Conservation (phyloP, 306 rosid genomes). For the Malus orientalis region DNA sequence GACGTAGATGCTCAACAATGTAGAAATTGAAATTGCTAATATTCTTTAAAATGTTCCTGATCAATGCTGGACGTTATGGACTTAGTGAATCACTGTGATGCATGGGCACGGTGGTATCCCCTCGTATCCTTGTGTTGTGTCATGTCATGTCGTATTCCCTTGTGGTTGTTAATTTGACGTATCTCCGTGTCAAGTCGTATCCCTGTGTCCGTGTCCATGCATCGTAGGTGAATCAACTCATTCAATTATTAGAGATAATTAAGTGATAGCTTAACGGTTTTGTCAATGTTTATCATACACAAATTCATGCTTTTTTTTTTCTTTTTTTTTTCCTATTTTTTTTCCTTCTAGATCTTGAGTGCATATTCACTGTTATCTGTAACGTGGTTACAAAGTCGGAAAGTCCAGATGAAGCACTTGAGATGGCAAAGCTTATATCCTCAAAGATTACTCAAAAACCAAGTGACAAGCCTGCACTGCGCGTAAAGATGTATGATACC, state of each 20-base stretch:
- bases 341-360: slow-evolving; percentile 57
- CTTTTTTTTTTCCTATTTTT: neutral
- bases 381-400: slow-evolving; percentile 68
- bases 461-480: slow-evolving; percentile 67
- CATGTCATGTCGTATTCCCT: no score
- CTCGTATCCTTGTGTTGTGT: no score
- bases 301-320: neutral
- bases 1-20: neutral
- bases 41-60: neutral
- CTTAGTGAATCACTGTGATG: neutral
- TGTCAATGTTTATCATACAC: neutral
- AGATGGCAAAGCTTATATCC: slow-evolving; percentile 66
- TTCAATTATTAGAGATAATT: neutral
- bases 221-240: no score
- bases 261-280: neutral
- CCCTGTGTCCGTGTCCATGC: no score
- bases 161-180: no score
- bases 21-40: neutral
- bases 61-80: neutral
- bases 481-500: slow-evolving; percentile 66
- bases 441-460: slow-evolving; percentile 63
- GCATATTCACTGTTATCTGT: slow-evolving; percentile 77
- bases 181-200: no score
- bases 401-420: slow-evolving; percentile 65
- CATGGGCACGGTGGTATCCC: no score